Evolutionary conservation across 2,329 filamentous ascomycete genomes (phyloP), one percentile per base, ranked within the genome.

Genomic region (Alternaria brassicicola): DNA sequence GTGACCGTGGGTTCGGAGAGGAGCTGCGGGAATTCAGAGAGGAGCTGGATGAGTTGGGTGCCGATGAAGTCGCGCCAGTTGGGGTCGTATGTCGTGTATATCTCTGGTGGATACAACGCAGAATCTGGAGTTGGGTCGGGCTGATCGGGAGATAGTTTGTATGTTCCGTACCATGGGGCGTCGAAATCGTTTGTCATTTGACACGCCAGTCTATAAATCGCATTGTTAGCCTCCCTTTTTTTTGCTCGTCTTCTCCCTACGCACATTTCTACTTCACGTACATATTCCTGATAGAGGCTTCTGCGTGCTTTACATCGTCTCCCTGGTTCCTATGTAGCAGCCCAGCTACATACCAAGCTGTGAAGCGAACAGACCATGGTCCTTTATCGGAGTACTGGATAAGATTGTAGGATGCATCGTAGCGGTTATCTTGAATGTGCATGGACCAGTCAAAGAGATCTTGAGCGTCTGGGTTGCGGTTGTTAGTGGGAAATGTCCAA

Each of bases 341-440:
- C 1, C 78, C 79, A 0, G 77, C 67, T 3, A 77, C 65, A 46
- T 81, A 80, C 79, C 79, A 80, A 0, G 78, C 76, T 1, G 79
- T 81, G 47, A 82, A 82, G 9, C 80, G 73, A 31, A 76, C 68
- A 3, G 75, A 79, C 76, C 79, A 81, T 19, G 76, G 76, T 0
- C 80, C 80, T 3, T 77, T 79, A 45, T 81, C 77, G 10, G 72
- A 70, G 49, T 81, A 82, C 59, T 67, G 76, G 23, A 82, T 75
- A 43, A 77, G 78, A 21, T 79, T 78, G 62, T 82, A 82, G 2
- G 72, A 76, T 7, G 73, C 64, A 58, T 82, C 80, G 51, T 74
- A 82, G 39, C 79, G 68, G 2, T 69, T 67, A 52, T 81, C 79
- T 13, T 61, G 60, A 2, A 65, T 41, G 6, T 55, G 57, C 59